Evolutionary conservation across 1,139 yeast genomes (phyloP).

Genomic region (Geotrichum histeridarum): DNA sequence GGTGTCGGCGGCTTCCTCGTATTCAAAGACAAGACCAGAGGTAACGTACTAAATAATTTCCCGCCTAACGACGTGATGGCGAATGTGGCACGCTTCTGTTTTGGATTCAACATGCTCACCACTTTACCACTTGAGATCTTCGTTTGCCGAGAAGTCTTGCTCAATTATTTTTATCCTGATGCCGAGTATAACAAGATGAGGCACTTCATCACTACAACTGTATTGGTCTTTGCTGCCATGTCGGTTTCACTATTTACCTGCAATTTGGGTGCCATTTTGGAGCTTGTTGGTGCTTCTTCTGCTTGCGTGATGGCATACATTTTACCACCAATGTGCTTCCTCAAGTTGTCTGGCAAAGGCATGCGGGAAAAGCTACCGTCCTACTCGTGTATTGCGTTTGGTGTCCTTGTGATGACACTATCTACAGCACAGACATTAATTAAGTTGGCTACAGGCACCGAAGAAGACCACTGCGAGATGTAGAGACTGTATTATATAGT

Average conservation of each 20-base stretch:
- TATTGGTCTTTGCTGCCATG: slow-evolving; percentile 67
- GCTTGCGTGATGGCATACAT: slow-evolving; percentile 92
- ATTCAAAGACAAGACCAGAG: slow-evolving; percentile 75
- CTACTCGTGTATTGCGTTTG: slow-evolving; percentile 62
- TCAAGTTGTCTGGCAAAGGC: slow-evolving; percentile 55
- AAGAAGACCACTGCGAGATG: slow-evolving; percentile 20
- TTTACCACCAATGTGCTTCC: slow-evolving; percentile 77
- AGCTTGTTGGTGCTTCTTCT: slow-evolving; percentile 85
- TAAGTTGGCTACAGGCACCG: slow-evolving; percentile 44
- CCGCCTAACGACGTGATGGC: slow-evolving; percentile 62
- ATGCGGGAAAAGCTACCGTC: slow-evolving; percentile 51
- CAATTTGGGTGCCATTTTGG: slow-evolving; percentile 82
- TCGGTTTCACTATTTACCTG: slow-evolving; percentile 73
- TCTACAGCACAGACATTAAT: slow-evolving; percentile 70
- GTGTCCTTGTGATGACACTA: slow-evolving; percentile 67
- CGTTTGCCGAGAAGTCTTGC: slow-evolving; percentile 79
- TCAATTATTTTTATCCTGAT: slow-evolving; percentile 51
- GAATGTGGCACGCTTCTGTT: slow-evolving; percentile 82
- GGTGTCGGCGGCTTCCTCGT: slow-evolving; percentile 75
- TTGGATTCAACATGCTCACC: slow-evolving; percentile 91
- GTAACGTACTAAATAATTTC: slow-evolving; percentile 82
- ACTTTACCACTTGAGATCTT: slow-evolving; percentile 88
- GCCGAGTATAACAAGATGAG: slow-evolving; percentile 23
- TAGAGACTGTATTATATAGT: not conserved
- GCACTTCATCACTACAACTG: slow-evolving; percentile 65